phyloP scores from a whole-genome alignment of 306 rosid species.

The Dryas drummondii region DNA sequence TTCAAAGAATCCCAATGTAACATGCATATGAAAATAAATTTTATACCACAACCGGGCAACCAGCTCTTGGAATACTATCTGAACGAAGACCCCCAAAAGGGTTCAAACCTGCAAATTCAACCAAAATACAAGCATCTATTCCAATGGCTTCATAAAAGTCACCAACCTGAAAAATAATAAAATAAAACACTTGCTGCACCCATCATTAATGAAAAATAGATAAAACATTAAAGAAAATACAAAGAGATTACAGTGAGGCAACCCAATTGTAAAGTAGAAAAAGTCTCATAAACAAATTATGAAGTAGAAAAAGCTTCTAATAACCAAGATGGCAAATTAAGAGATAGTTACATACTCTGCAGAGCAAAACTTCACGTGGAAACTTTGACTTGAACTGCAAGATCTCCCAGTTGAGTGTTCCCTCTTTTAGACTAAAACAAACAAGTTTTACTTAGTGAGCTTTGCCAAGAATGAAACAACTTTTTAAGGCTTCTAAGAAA shows the following conservation, averaged over 20 bases:
- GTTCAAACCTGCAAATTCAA: slow-evolving; percentile 89
- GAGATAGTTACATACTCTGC: slow-evolving; percentile 63
- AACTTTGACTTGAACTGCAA: slow-evolving; percentile 89
- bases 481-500: slow-evolving; percentile 9
- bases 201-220: slow-evolving; percentile 9
- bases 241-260: neutral
- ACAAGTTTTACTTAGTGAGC: slow-evolving; percentile 12
- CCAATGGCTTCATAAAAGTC: slow-evolving; percentile 93
- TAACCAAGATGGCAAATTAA: neutral
- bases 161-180: slow-evolving; percentile 64
- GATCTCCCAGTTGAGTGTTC: slow-evolving; percentile 84
- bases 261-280: neutral
- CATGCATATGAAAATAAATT: slow-evolving; percentile 17
- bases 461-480: slow-evolving; percentile 15
- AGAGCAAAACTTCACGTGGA: slow-evolving; percentile 86
- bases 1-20: slow-evolving; percentile 14
- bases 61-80: slow-evolving; percentile 86
- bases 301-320: slow-evolving; percentile 1
- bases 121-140: slow-evolving; percentile 88
- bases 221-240: neutral
- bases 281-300: neutral
- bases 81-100: slow-evolving; percentile 88
- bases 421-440: slow-evolving; percentile 74
- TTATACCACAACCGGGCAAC: slow-evolving; percentile 93
- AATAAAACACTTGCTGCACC: neutral